Conservation (phyloP, 495 filamentous ascomycete species). For the Penicillium fimorum region DNA sequence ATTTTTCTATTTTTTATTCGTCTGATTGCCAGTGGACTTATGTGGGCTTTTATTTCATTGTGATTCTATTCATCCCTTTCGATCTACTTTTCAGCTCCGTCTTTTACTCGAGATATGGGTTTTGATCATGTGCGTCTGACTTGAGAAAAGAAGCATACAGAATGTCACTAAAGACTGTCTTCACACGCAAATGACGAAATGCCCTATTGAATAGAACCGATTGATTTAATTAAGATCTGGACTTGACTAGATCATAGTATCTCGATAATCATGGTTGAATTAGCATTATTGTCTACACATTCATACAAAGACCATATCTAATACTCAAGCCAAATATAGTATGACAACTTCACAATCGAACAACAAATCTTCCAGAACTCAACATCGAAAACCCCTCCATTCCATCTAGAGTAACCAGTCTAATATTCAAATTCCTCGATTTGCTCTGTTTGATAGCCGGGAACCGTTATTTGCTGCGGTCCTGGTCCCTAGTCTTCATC, state of each 20-base stretch:
- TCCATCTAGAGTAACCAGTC: not conserved
- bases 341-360: not conserved
- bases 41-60: constrained; percentile 15
- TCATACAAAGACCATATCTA: not conserved
- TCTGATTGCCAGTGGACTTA: not conserved
- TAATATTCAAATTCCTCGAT: constrained; percentile 23
- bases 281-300: not conserved
- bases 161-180: constrained; percentile 20
- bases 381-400: not conserved
- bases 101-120: not conserved
- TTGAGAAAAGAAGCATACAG: constrained; percentile 14
- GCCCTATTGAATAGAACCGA: not conserved
- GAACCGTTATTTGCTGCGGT: constrained; percentile 30
- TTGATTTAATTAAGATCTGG: constrained; percentile 1
- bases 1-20: constrained; percentile 2
- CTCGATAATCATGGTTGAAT: not conserved
- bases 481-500: constrained; percentile 17
- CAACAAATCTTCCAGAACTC: not conserved
- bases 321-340: not conserved
- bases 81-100: not conserved
- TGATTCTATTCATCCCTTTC: constrained; percentile 2
- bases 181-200: not conserved
- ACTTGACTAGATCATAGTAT: constrained; percentile 5
- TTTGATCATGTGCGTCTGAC: constrained; percentile 9
- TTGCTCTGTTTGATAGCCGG: constrained; percentile 18